Evolutionary conservation across 2,329 filamentous ascomycete species (phyloP).

Genomic region (Pseudopithomyces chartarum): DNA sequence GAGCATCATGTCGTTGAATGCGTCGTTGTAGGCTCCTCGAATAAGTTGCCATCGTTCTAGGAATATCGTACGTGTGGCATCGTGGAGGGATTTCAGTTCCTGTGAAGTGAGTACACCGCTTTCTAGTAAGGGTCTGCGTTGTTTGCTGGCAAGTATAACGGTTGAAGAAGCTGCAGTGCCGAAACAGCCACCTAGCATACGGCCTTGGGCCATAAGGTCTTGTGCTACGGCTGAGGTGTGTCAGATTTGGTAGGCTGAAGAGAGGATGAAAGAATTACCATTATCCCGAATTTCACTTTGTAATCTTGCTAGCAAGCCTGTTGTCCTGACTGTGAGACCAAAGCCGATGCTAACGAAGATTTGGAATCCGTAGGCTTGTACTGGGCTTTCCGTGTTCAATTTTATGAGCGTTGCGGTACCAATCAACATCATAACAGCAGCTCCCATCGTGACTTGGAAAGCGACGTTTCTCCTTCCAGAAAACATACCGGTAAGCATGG

Average conservation of each 20-base stretch:
- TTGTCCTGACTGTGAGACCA: conserved; percentile 10
- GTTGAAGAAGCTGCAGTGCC: conserved; percentile 16
- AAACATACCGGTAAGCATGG: conserved; percentile 9
- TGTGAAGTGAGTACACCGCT: conserved; percentile 1
- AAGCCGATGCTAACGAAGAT: conserved; percentile 14
- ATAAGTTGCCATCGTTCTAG: background rate
- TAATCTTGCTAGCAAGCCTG: conserved; percentile 10
- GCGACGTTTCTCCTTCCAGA: conserved; percentile 13
- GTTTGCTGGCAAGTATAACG: conserved; percentile 12
- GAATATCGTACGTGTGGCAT: conserved; percentile 5
- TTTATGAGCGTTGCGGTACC: conserved; percentile 9
- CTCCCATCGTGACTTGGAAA: conserved; percentile 8
- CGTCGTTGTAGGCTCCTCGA: conserved; percentile 17
- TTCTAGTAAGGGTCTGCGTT: conserved; percentile 12
- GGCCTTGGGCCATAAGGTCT: conserved; percentile 14
- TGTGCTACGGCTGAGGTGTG: conserved; percentile 8
- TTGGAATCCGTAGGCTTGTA: conserved; percentile 12
- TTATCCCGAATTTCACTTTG: conserved; percentile 11
- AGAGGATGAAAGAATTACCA: background rate
- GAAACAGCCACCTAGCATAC: conserved; percentile 14
- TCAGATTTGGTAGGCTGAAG: background rate
- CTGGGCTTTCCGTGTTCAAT: conserved; percentile 3
- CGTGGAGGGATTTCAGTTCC: conserved; percentile 10
- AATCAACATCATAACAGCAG: conserved; percentile 11
- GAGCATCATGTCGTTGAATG: conserved; percentile 21